Evolutionary conservation across 495 filamentous ascomycete genomes (phyloP).

Genomic region (Talaromyces thailandensis): DNA sequence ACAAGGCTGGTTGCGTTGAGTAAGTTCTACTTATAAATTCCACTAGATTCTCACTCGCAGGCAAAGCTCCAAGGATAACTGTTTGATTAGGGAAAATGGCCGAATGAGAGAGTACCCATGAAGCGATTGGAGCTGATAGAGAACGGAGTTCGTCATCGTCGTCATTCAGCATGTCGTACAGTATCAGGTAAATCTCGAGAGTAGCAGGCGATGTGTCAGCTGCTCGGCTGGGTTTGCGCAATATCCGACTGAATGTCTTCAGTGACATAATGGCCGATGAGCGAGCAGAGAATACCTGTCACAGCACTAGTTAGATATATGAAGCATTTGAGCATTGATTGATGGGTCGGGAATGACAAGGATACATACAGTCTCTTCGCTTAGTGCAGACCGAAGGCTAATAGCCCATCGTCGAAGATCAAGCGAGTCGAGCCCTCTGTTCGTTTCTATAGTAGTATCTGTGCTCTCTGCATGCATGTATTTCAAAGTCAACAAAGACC

Average conservation of each 20-base stretch:
- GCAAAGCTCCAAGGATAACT: slow-evolving; percentile 31
- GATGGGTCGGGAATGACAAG: neutral
- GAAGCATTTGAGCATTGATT: neutral
- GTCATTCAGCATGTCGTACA: slow-evolving; percentile 66
- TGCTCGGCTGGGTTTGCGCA: slow-evolving; percentile 11
- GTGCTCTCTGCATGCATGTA: slow-evolving; percentile 23
- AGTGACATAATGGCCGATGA: slow-evolving; percentile 44
- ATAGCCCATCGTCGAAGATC: slow-evolving; percentile 23
- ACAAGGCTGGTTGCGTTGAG: slow-evolving; percentile 23
- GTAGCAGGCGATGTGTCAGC: slow-evolving; percentile 18
- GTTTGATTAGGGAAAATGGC: slow-evolving; percentile 20
- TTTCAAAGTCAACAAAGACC: slow-evolving; percentile 49
- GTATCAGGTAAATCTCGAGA: slow-evolving; percentile 37
- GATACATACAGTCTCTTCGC: slow-evolving; percentile 33
- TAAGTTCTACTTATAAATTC: slow-evolving; percentile 33
- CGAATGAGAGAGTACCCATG: slow-evolving; percentile 31
- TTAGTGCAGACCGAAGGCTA: slow-evolving; percentile 27
- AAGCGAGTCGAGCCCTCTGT: slow-evolving; percentile 1
- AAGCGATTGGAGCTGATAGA: slow-evolving; percentile 45
- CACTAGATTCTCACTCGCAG: slow-evolving; percentile 37
- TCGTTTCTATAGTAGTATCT: neutral
- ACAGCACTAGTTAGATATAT: slow-evolving; percentile 1
- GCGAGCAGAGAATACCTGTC: slow-evolving; percentile 57
- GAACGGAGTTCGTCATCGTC: slow-evolving; percentile 85
- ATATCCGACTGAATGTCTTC: slow-evolving; percentile 19